Percentiles rank a stretch among this genome's conserved stretches.
phyloP scores from a whole-genome alignment of 176 grass and related monocot genomes.

The Bothriochloa decipiens region DNA sequence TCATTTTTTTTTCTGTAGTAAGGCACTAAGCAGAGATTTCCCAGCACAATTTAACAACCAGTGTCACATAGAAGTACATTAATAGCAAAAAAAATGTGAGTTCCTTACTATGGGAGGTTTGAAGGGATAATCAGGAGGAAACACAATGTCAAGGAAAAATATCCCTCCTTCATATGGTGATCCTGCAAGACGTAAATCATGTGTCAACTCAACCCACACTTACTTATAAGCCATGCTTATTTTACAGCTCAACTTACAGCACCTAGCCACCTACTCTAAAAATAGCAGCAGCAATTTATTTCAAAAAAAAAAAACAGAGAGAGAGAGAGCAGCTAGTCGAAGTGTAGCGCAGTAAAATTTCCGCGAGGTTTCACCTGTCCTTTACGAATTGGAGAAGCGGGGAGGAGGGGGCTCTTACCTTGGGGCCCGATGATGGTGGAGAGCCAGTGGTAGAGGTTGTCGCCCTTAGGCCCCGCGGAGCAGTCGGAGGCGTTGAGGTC shows the following conservation, averaged over 20 bases:
- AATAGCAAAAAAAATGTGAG: not conserved
- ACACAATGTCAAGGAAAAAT: slow-evolving; percentile 89
- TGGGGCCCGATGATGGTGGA: slow-evolving; percentile 87
- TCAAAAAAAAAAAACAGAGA: not conserved
- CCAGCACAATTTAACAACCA: slow-evolving; percentile 3
- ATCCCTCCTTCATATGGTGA: slow-evolving; percentile 93
- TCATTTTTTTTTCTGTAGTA: not conserved
- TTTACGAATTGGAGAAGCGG: not conserved
- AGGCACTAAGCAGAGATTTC: not conserved
- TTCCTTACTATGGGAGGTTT: slow-evolving; percentile 69
- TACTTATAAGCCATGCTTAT: not conserved
- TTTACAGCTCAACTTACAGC: not conserved
- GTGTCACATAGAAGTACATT: not conserved
- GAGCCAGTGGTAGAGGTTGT: slow-evolving; percentile 93
- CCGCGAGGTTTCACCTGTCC: not conserved
- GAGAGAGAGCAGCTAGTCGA: not conserved
- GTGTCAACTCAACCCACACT: slow-evolving; percentile 7
- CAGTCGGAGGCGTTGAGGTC: slow-evolving; percentile 78
- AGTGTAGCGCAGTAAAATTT: slow-evolving; percentile 10
- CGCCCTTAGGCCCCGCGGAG: slow-evolving; percentile 76
- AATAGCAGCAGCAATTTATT: not conserved
- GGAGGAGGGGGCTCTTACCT: slow-evolving; percentile 32
- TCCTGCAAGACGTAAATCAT: slow-evolving; percentile 44
- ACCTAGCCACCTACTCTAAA: not conserved
- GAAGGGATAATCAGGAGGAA: slow-evolving; percentile 87